Evolutionary conservation across 1,139 yeast genomes (phyloP), one percentile per base, ranked within the genome.

Genomic region (Kurtzmaniella quercitrusa): DNA sequence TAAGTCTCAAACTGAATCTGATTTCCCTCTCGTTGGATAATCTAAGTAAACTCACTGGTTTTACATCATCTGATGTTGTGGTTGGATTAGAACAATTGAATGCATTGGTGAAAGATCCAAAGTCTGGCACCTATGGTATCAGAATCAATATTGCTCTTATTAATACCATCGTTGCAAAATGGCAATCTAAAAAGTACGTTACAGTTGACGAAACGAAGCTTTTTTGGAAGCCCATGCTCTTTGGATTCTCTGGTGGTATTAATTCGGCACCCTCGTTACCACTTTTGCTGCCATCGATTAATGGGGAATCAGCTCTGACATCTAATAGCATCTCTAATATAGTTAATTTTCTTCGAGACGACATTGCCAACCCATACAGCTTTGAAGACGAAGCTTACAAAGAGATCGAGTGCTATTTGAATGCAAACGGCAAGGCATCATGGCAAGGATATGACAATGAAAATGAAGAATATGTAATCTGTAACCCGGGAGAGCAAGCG

Each of bases 21-120:
- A 31, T 15, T 37, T 48, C 59, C 0, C 44, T 82, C 2, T 75
- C 91, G 1, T 71, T 90, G 17, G 77, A 80, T 33, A 79, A 73
- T 43, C 57, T 93, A 17, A 72, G 91, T 7, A 77, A 75, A 47
- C 57, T 79, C 17, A 87, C 97, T 0, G 97, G 98, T 0, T 86
- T 93, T 93, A 82, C 77, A 1, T 78, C 86, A 4, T 86, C 93
- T 12, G 98, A 93, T 63, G 91, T 91, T 0, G 75, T 91, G 7
- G 87, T 86, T 40, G 96, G 95, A 0, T 68, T 93, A 23, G 98
- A 93, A 59, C 85, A 83, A 47, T 63, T 93, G 17, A 73, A 79
- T 36, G 81, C 85, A 3, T 66, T 93, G 34, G 62, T 77, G 1
- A 68, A 75, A 41, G 73, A 75, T 46, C 69, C 68, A 1, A 47